Percentiles rank a stretch among this genome's conserved stretches.
Evolutionary conservation across 2,329 filamentous ascomycete genomes (phyloP).

Genomic region (Trichoderma sp.): DNA sequence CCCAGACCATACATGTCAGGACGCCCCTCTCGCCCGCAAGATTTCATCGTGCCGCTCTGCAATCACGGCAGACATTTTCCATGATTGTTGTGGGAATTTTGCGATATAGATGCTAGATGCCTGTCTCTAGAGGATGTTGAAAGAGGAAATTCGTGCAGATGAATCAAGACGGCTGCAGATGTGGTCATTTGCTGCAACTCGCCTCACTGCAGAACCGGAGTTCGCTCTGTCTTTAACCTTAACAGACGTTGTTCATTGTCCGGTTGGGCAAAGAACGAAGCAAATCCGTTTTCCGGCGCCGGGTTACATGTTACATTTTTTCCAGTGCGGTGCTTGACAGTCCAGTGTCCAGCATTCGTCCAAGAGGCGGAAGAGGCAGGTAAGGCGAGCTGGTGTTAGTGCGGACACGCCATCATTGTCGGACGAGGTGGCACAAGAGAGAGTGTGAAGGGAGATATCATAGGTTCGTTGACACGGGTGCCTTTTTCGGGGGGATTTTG

Average conservation of each 20-base stretch:
- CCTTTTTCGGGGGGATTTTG: not conserved
- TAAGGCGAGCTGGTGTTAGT: constrained; percentile 6
- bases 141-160: too few relatives aligned
- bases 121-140: not conserved
- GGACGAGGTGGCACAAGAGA: not conserved
- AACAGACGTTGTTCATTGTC: not conserved
- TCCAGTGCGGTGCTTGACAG: not conserved
- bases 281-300: not conserved
- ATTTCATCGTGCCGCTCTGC: constrained; percentile 23
- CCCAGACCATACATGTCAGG: constrained; percentile 40
- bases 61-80: not conserved
- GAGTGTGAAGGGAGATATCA: not conserved
- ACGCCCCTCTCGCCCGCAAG: constrained; percentile 32
- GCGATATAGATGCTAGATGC: not conserved
- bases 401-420: constrained; percentile 10
- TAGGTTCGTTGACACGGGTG: not conserved
- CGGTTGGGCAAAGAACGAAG: not conserved
- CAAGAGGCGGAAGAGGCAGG: constrained; percentile 13
- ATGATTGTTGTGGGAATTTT: not conserved
- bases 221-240: not conserved
- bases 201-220: constrained; percentile 4
- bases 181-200: constrained; percentile 13
- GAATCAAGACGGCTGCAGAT: constrained; percentile 23
- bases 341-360: not conserved
- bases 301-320: not conserved